phyloP scores from a whole-genome alignment of 768 basidiomycete species.

The Leucogyrophana mollusca region DNA sequence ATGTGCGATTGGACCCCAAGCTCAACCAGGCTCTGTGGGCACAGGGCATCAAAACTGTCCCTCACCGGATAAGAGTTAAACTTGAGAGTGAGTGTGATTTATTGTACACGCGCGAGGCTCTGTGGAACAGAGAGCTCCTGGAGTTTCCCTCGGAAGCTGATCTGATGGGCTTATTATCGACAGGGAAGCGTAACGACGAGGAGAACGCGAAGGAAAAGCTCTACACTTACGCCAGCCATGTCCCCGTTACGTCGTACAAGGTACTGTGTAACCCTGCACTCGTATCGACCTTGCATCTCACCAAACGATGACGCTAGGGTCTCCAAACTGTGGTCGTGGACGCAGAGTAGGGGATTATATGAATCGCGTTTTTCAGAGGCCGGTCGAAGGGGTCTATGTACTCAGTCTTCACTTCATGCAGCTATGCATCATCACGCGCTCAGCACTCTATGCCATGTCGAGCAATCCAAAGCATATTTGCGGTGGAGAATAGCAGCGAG shows the following conservation, averaged over 20 bases:
- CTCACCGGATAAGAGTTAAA: constrained; percentile 88
- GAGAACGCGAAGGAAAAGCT: constrained; percentile 99
- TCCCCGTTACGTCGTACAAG: constrained; percentile 83
- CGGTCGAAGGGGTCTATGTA: constrained; percentile 14
- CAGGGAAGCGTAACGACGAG: constrained; percentile 98
- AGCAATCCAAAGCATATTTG: constrained; percentile 9
- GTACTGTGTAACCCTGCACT: constrained; percentile 39
- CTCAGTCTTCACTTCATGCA: constrained; percentile 12
- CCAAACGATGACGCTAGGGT: constrained; percentile 52
- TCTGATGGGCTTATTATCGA: constrained; percentile 2
- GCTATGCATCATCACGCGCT: constrained; percentile 22
- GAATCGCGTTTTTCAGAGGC: neutral
- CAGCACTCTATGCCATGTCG: constrained; percentile 25
- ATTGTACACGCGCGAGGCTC: neutral
- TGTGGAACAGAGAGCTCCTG: neutral
- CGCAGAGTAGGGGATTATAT: constrained; percentile 55
- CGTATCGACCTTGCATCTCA: constrained; percentile 9
- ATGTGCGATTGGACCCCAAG: constrained; percentile 92
- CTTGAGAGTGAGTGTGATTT: constrained; percentile 74
- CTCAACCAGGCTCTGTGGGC: constrained; percentile 97
- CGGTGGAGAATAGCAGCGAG: too few species aligned
- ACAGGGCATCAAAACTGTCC: constrained; percentile 91
- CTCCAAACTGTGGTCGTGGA: constrained; percentile 84
- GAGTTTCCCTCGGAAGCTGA: constrained; percentile 3
- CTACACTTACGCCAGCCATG: constrained; percentile 85